Evolutionary conservation across 1,284 basidiomycete species (phyloP), one percentile per base, ranked within the genome.

Genomic region (Malassezia psittaci): DNA sequence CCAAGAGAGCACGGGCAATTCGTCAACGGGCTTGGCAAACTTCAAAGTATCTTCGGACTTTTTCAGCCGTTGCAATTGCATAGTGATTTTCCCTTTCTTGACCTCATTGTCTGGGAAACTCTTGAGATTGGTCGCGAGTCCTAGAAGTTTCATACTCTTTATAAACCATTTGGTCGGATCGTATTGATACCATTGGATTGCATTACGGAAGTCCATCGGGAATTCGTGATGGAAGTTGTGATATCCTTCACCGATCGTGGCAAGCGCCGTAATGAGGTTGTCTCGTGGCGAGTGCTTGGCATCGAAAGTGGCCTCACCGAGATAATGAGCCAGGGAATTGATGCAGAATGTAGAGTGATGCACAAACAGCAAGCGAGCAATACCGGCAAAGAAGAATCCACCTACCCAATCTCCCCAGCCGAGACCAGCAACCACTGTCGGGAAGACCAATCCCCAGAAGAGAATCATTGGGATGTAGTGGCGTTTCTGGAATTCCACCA

Each of bases 171-270:
- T 74, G 51, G 71, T 74, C 12, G 71, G 71, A 58, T 74, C 71
- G 51, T 69, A 74, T 58, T 74, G 71, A 60, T 69, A 68, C 71
- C 71, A 74, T 47, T 66, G 59, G 33, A 69, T 58, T 15, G 69
- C 71, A 53, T 74, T 74, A 16, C 71, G 65, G 63, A 67, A 72
- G 62, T 73, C 70, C 69, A 73, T 72, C 34, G 70, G 70, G 66
- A 73, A 73, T 52, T 73, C 69, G 60, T 73, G 70, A 64, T 73
- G 70, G 66, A 72, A 73, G 60, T 73, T 73, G 66, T 73, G 70
- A 62, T 73, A 73, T 18, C 70, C 70, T 55, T 73, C 70, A 13
- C 70, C 70, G 32, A 73, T 64, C 36, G 70, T 73, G 45, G 68
- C 69, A 15, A 73, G 57, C 11, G 70, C 70, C 40, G 70, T 73